Evolutionary conservation across 2,329 filamentous ascomycete genomes (phyloP), one percentile per base, ranked within the genome.

Genomic region (Colletotrichum salicis): DNA sequence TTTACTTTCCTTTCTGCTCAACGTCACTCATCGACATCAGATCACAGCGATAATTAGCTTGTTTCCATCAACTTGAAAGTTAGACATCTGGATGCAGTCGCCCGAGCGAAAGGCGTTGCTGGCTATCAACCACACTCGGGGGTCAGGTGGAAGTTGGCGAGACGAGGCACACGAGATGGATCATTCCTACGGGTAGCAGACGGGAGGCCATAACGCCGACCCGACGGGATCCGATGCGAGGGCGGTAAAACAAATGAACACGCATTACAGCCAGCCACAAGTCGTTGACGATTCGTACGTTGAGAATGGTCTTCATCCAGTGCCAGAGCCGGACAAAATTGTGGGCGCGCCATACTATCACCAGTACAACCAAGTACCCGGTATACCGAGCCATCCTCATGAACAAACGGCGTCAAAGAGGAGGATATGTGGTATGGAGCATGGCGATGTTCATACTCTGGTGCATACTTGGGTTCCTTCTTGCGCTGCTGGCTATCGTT

Each of bases 221-320:
- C 31, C 11, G 22, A 3, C n/a, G 12, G 56, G 31, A 22, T 41
- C 56, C 5, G 33, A 24, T 58, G 57, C 33, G 19, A 41, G 57
- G 7, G 29, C 12, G 31, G 8, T 37, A 61, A 37, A 41, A 1
- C 12, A 8, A 15, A 12, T 12, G 33, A 22, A 41, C 1, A 19
- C 57, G 27, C 33, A 24, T 19, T 57, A 57, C 60, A 54, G 29
- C 41, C 66, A 58, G 24, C 29, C 55, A 3, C 29, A 48, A 19
- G 10, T 13, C 22, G 33, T 35, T 24, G 56, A 70, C 13, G 27
- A 31, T 5, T 35, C 56, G 5, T 66, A 56, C 29, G 56, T 66
- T 11, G 68, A 70, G 13, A 70, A 61, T 7, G 68, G 68, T 3
- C 57, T 67, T 8, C 68, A 70, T 3, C 68, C 68, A 10, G 56